Evolutionary conservation across 805 yeast species (phyloP).

Genomic region (Kuraishia floccosa): DNA sequence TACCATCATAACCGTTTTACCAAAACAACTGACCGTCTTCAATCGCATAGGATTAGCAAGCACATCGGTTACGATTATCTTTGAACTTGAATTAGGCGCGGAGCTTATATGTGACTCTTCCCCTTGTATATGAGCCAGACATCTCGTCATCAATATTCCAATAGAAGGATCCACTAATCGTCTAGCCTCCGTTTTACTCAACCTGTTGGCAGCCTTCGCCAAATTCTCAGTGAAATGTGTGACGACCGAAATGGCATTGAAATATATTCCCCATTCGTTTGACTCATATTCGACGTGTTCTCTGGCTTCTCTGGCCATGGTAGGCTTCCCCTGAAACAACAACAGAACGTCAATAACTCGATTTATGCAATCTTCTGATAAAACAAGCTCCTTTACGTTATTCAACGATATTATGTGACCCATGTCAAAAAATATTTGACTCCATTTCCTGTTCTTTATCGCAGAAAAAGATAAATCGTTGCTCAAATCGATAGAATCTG

Average conservation of each 20-base stretch:
- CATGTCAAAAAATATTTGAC: conserved; percentile 69
- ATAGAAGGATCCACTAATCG: background rate
- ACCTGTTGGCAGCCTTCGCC: conserved; percentile 29
- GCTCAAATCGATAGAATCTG: conserved; percentile 25
- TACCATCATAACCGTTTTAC: too few species aligned
- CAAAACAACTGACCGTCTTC: too few species aligned
- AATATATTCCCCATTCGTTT: conserved; percentile 67
- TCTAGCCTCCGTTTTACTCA: conserved; percentile 2
- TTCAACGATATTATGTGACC: conserved; percentile 70
- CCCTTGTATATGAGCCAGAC: too few species aligned
- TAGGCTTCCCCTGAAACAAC: conserved; percentile 71
- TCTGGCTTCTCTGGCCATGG: conserved; percentile 58
- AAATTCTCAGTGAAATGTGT: conserved; percentile 48
- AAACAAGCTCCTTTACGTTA: conserved; percentile 35
- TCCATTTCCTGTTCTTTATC: conserved; percentile 61
- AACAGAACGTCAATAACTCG: conserved; percentile 56
- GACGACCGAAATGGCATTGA: conserved; percentile 58
- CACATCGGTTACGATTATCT: too few species aligned
- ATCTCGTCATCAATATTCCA: too few species aligned
- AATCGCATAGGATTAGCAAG: too few species aligned
- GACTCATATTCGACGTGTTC: conserved; percentile 88
- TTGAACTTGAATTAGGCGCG: too few species aligned
- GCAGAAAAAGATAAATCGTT: conserved; percentile 27
- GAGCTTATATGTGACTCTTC: too few species aligned
- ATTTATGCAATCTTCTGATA: conserved; percentile 33